These are phyloP conservation scores for Exophiala phaeomuriformis DNA, from an alignment of 2,329 filamentous ascomycete genomes.

Conservation along the genomic window DNA sequence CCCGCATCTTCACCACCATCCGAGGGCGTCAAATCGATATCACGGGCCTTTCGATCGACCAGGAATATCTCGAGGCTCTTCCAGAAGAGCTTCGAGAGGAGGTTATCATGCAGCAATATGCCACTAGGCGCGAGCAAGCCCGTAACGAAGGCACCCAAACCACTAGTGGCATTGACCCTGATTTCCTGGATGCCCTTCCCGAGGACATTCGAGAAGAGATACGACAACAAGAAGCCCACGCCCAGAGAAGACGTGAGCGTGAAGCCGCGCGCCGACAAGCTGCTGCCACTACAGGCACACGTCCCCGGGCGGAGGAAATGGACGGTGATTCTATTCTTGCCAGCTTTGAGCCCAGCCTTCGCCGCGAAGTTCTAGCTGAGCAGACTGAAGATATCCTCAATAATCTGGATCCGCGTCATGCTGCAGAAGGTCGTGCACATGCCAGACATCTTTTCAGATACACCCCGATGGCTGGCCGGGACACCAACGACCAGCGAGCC, in stretches of 20 bases:
- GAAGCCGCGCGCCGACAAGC: slow-evolving; percentile 66
- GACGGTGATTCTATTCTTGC: slow-evolving; percentile 87
- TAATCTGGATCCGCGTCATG: slow-evolving; percentile 74
- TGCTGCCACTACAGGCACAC: slow-evolving; percentile 40
- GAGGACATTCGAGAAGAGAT: slow-evolving; percentile 85
- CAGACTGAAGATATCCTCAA: slow-evolving; percentile 83
- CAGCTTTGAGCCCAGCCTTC: slow-evolving; percentile 74
- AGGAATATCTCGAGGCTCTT: slow-evolving; percentile 91
- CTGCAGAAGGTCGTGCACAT: slow-evolving; percentile 74
- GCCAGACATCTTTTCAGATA: slow-evolving; percentile 51
- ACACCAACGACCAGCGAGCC: slow-evolving; percentile 29
- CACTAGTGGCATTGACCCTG: slow-evolving; percentile 41
- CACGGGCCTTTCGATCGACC: slow-evolving; percentile 87
- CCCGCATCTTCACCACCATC: slow-evolving; percentile 73
- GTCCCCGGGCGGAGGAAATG: slow-evolving; percentile 67
- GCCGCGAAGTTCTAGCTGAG: slow-evolving; percentile 81
- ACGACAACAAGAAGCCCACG: slow-evolving; percentile 79
- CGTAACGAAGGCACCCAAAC: slow-evolving; percentile 53
- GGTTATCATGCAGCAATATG: slow-evolving; percentile 85
- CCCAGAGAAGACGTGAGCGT: slow-evolving; percentile 79
- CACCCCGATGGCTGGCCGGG: slow-evolving; percentile 42
- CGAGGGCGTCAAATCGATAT: slow-evolving; percentile 85
- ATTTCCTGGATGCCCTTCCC: slow-evolving; percentile 87
- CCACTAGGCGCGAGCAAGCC: slow-evolving; percentile 72
- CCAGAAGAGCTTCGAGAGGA: slow-evolving; percentile 95